These are phyloP conservation scores for Microbotryum intermedium DNA, from an alignment of 1,284 basidiomycete species.

Conservation along the genomic window DNA sequence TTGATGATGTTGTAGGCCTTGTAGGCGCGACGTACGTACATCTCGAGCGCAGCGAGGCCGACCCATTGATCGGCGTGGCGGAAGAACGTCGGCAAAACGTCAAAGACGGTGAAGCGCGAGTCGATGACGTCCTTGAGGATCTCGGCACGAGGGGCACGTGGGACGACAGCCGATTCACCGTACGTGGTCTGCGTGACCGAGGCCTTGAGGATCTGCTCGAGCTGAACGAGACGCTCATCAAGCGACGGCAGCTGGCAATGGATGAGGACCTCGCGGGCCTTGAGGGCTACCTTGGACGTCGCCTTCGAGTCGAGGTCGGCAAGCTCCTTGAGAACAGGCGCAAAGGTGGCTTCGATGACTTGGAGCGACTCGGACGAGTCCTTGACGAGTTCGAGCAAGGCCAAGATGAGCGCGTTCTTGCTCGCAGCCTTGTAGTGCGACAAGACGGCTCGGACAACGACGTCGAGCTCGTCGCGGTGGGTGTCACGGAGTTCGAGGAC, in stretches of 20 bases:
- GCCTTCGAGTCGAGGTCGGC: conserved; percentile 83
- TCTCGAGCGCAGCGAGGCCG: conserved; percentile 84
- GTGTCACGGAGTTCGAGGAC: conserved; percentile 84
- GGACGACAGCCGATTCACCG: conserved; percentile 65
- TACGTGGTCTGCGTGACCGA: conserved; percentile 81
- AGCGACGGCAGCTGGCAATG: conserved; percentile 93
- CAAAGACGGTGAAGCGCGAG: conserved; percentile 92
- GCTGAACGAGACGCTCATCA: conserved; percentile 85
- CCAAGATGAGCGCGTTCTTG: conserved; percentile 81
- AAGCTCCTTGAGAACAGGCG: conserved; percentile 64
- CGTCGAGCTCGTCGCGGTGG: conserved; percentile 83
- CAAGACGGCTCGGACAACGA: conserved; percentile 75
- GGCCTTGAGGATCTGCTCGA: conserved; percentile 85
- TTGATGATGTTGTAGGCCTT: conserved; percentile 86
- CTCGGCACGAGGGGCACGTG: conserved; percentile 69
- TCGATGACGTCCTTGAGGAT: conserved; percentile 89
- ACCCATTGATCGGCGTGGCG: conserved; percentile 72
- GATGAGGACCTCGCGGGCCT: conserved; percentile 95
- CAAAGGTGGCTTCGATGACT: conserved; percentile 54
- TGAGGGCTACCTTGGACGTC: conserved; percentile 79
- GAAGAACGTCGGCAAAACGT: conserved; percentile 95
- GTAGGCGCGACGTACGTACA: conserved; percentile 92
- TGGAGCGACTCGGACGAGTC: conserved; percentile 41
- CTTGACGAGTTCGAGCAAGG: conserved; percentile 82
- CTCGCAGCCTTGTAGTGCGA: conserved; percentile 92